phyloP scores from a whole-genome alignment of 805 yeast genomes.

The Sugiyamaella mastotermitis region DNA sequence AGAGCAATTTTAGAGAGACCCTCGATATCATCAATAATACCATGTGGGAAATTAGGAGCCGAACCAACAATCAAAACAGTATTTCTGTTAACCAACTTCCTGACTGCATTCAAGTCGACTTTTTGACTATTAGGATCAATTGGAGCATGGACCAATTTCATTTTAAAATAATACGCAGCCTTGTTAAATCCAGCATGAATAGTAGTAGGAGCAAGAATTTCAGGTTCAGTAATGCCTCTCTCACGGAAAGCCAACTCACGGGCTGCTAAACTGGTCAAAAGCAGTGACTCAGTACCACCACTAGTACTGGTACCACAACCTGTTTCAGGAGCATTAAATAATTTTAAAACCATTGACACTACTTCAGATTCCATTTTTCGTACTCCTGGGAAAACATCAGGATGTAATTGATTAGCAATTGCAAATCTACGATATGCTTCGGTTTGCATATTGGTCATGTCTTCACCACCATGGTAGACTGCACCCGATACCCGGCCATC shows the following conservation, averaged over 20 bases:
- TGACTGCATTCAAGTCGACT: conserved; percentile 60
- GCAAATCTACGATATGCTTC: conserved; percentile 69
- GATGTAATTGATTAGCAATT: conserved; percentile 92
- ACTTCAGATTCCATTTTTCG: conserved; percentile 96
- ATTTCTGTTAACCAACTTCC: conserved; percentile 61
- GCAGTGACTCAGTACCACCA: conserved; percentile 93
- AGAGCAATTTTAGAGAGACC: conserved; percentile 59
- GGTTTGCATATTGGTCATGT: conserved; percentile 66
- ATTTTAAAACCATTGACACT: conserved; percentile 77
- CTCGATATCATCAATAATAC: conserved; percentile 85
- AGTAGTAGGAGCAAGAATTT: conserved; percentile 82
- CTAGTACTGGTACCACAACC: conserved; percentile 81
- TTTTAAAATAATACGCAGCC: conserved; percentile 86
- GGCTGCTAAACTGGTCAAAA: conserved; percentile 84
- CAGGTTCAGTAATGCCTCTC: conserved; percentile 64
- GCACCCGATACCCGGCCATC: conserved; percentile 89
- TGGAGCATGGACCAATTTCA: conserved; percentile 75
- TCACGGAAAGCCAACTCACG: conserved; percentile 56
- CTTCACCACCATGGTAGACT: conserved; percentile 92
- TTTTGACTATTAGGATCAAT: conserved; percentile 60
- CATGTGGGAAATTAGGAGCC: conserved; percentile 97
- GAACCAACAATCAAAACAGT: conserved; percentile 87
- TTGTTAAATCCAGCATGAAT: conserved; percentile 95
- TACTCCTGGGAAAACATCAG: conserved; percentile 94
- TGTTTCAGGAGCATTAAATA: conserved; percentile 71